Base-by-base conservation (phyloP, 2,329 filamentous ascomycete species). In the Xylaria sp. region DNA sequence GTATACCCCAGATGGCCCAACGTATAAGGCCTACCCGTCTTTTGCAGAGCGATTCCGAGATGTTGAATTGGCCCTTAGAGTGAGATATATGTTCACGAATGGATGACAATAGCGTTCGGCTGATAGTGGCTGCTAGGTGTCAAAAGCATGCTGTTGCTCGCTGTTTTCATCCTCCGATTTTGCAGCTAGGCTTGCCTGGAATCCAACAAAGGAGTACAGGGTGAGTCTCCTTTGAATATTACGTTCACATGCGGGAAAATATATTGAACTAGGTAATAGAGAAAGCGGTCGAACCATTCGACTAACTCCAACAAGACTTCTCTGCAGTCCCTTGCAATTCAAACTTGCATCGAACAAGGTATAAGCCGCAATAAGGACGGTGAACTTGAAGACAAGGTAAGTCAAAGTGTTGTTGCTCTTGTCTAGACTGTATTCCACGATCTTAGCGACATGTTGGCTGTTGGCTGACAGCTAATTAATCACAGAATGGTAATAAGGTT, bases 111-210 rank as follows among this genome's bases (percentile, higher is more conserved):
- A 1, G 25, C 16, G 8, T 6, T 4, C 48, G 4, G 21, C 61
- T 70, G 47, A 70, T 25, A 3, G 8, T 18, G 10, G 10, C 42
- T 42, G 12, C 5, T n/a, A 71, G 69, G 8, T 27, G 10, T 69
- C 62, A 0, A 71, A 71, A 35, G n/a, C 59, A 0, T 32, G 44
- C 29, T 69, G 66, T 50, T 21, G 35, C 6, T 66, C 59, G 1
- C 3, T 69, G 0, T 69, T 69, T 29, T 58, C 47, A 2, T 1
- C 10, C 16, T 0, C 10, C 3, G 32, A 32, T 0, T 71, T 71
- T 12, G 5, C 54, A 2, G 63, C 59, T 5, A 32, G 66, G 6
- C 50, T 71, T 9, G 63, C 69, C 1, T 71, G 69, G 69, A 69
- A 71, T 13, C 69, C 69, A 3, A 0, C 2, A 0, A 71, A 55